Percentiles rank a stretch among this genome's conserved stretches.
Conservation (phyloP, 768 basidiomycete species). For the Boletus reticuloceps region DNA sequence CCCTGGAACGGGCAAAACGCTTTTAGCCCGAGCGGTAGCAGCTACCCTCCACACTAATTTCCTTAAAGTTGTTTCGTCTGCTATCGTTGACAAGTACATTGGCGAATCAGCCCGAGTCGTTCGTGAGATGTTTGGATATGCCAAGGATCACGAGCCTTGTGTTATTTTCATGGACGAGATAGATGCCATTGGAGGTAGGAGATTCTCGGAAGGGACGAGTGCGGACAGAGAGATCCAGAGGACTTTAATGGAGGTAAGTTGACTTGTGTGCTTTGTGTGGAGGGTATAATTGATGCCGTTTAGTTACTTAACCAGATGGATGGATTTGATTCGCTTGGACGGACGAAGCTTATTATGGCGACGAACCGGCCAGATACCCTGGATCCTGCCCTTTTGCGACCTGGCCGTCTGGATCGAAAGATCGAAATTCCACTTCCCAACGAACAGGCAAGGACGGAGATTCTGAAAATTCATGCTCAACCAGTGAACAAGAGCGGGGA, state of each 20-base stretch:
- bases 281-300: not conserved
- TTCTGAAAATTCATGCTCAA: conserved; percentile 94
- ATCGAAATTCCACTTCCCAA: conserved; percentile 98
- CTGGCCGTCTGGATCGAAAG: conserved; percentile 94
- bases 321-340: conserved; percentile 95
- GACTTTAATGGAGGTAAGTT: conserved; percentile 89
- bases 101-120: conserved; percentile 96
- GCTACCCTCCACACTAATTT: conserved; percentile 95
- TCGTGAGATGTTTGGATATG: conserved; percentile 99
- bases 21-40: conserved; percentile 94
- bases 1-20: conserved; percentile 94
- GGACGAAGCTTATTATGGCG: conserved; percentile 99
- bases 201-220: conserved; percentile 93
- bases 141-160: conserved; percentile 95
- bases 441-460: conserved; percentile 93
- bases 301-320: conserved; percentile 99
- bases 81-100: conserved; percentile 98
- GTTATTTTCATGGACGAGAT: conserved; percentile 99
- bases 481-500: conserved; percentile 95
- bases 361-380: conserved; percentile 98
- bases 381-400: conserved; percentile 94
- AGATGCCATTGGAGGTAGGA: conserved; percentile 93
- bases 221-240: conserved; percentile 99
- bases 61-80: conserved; percentile 97
- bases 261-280: not conserved